phyloP scores from a whole-genome alignment of 2,329 filamentous ascomycete species.

The Cadophora malorum region DNA sequence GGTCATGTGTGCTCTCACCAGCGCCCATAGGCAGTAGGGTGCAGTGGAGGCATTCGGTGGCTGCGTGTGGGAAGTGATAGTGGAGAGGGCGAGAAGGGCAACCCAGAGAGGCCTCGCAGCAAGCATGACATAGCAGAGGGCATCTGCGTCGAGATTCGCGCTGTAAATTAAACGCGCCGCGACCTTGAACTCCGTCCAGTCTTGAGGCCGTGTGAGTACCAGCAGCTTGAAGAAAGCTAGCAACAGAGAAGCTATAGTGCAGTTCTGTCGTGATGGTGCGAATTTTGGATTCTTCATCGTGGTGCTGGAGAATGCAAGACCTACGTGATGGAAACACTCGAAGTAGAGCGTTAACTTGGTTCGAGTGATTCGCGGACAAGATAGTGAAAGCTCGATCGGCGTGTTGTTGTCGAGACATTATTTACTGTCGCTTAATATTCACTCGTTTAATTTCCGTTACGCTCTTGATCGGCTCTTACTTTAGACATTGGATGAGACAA shows the following conservation, averaged over 20 bases:
- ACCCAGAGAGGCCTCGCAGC: background rate
- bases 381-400: background rate
- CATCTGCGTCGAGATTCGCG: background rate
- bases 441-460: background rate
- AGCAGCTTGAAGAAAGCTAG: background rate
- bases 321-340: no score
- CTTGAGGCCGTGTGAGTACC: background rate
- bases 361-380: background rate
- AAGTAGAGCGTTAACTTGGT: background rate
- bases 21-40: background rate
- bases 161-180: background rate
- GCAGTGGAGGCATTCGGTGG: background rate
- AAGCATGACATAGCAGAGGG: background rate
- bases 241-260: background rate
- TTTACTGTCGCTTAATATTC: slow-evolving; percentile 1
- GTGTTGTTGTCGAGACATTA: background rate
- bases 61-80: background rate
- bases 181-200: background rate
- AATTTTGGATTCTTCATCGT: background rate
- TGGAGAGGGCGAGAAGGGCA: background rate
- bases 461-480: background rate
- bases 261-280: background rate
- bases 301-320: background rate
- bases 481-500: background rate
- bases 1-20: background rate